These are phyloP conservation scores for Podospora pseudopauciseta DNA, from an alignment of 495 filamentous ascomycete genomes.

Conservation along the genomic window DNA sequence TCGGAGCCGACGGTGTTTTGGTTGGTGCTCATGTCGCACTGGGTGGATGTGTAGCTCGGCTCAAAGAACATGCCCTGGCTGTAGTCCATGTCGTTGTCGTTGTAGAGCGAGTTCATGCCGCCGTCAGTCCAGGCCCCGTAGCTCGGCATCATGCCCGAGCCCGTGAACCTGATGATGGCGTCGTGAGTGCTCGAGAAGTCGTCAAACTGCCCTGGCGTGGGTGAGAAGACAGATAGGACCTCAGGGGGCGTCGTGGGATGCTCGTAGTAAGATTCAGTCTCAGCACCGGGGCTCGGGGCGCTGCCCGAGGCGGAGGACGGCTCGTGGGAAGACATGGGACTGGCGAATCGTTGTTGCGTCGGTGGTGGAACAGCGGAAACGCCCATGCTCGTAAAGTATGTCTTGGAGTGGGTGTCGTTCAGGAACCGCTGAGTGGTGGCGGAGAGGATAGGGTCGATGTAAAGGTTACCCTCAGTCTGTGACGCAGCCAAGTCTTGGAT, in stretches of 20 bases:
- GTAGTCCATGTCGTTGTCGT: slow-evolving; percentile 6
- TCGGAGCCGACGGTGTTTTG: slow-evolving; percentile 1
- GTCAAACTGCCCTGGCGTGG: slow-evolving; percentile 23
- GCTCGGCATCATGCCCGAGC: slow-evolving; percentile 5
- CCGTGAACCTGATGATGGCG: slow-evolving; percentile 3
- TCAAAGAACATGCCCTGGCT: slow-evolving; percentile 23
- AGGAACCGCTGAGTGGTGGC: slow-evolving; percentile 30
- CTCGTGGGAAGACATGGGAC: slow-evolving; percentile 35
- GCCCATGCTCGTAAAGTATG: slow-evolving; percentile 22
- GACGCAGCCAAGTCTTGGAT: slow-evolving; percentile 5
- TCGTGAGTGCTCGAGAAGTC: slow-evolving; percentile 3
- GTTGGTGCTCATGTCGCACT: slow-evolving; percentile 12
- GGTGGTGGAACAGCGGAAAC: slow-evolving; percentile 22
- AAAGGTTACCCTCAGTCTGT: slow-evolving; percentile 8
- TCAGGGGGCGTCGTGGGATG: slow-evolving; percentile 37
- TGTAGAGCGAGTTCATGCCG: neutral
- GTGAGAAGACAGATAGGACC: slow-evolving; percentile 22
- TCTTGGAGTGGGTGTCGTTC: slow-evolving; percentile 25
- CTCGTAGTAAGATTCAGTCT: slow-evolving; percentile 36
- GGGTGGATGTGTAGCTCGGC: slow-evolving; percentile 5
- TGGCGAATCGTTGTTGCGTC: slow-evolving; percentile 29
- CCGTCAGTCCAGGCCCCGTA: slow-evolving; percentile 19
- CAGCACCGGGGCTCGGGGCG: slow-evolving; percentile 35
- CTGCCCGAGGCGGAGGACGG: slow-evolving; percentile 38
- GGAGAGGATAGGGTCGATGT: slow-evolving; percentile 24